These are phyloP conservation scores for Seiridium unicorne DNA, from an alignment of 2,329 filamentous ascomycete species.

Conservation along the genomic window DNA sequence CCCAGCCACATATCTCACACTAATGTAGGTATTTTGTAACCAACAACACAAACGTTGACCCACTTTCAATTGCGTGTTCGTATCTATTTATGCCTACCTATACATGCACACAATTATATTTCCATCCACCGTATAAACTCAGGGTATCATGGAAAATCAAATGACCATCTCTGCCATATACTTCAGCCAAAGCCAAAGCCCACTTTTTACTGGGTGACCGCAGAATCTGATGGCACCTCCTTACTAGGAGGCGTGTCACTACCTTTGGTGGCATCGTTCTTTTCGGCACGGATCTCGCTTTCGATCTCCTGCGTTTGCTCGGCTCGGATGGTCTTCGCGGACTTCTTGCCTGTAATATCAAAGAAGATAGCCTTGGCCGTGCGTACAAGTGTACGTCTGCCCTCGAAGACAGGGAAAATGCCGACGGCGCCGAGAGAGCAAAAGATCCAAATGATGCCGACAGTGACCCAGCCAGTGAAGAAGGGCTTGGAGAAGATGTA, in stretches of 20 bases:
- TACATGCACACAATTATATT: no score
- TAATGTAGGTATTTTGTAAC: no score
- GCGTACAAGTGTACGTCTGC: conserved; percentile 62
- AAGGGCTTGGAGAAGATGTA: conserved; percentile 83
- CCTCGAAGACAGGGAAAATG: conserved; percentile 79
- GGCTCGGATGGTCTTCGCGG: conserved; percentile 25
- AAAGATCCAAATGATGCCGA: conserved; percentile 80
- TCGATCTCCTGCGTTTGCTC: conserved; percentile 16
- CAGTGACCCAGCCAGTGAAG: conserved; percentile 78
- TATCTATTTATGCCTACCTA: no score
- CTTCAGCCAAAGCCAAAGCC: neutral
- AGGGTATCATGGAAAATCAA: neutral
- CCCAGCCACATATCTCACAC: no score
- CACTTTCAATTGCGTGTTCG: no score
- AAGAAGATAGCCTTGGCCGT: conserved; percentile 60
- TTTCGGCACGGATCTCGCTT: neutral
- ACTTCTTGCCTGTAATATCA: conserved; percentile 53
- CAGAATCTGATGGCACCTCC: neutral
- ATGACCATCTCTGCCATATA: neutral
- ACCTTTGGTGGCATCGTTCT: conserved; percentile 16
- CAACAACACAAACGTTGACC: no score
- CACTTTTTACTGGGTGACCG: neutral
- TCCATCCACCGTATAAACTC: no score
- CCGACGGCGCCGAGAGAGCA: conserved; percentile 71
- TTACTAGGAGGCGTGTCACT: conserved; percentile 23